phyloP scores from a whole-genome alignment of 345 rosid genomes.

The Conringia planisiliqua region DNA sequence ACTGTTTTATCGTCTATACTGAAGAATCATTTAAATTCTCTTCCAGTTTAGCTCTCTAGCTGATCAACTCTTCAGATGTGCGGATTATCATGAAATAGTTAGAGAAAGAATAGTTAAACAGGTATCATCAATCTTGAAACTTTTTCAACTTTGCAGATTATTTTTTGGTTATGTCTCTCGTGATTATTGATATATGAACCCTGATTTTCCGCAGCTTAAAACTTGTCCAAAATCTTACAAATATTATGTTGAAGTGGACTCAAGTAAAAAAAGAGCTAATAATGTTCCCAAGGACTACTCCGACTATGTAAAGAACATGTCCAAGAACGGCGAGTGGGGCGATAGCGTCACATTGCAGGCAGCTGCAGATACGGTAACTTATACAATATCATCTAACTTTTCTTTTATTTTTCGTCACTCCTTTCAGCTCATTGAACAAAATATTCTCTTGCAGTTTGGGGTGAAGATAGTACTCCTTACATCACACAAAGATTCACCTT shows the following conservation, averaged over 20 bases:
- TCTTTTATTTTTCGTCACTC: neutral
- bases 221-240: neutral
- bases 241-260: neutral
- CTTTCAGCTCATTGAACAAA: neutral
- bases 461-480: neutral
- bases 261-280: neutral
- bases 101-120: neutral
- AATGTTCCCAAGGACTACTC: neutral
- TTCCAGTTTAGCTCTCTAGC: neutral
- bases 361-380: constrained; percentile 64
- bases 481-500: neutral
- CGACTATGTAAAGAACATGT: neutral
- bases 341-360: constrained; percentile 61
- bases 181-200: neutral
- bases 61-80: neutral
- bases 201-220: neutral
- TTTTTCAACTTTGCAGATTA: neutral
- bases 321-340: constrained; percentile 58
- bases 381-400: neutral
- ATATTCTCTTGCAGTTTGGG: neutral
- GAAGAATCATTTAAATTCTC: neutral
- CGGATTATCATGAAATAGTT: neutral
- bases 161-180: neutral
- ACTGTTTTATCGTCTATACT: neutral
- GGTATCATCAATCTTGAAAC: neutral